Evolutionary conservation across 73 alveolate species (phyloP), one percentile per base, ranked within the genome.

Genomic region (Strombidium stylifer): DNA sequence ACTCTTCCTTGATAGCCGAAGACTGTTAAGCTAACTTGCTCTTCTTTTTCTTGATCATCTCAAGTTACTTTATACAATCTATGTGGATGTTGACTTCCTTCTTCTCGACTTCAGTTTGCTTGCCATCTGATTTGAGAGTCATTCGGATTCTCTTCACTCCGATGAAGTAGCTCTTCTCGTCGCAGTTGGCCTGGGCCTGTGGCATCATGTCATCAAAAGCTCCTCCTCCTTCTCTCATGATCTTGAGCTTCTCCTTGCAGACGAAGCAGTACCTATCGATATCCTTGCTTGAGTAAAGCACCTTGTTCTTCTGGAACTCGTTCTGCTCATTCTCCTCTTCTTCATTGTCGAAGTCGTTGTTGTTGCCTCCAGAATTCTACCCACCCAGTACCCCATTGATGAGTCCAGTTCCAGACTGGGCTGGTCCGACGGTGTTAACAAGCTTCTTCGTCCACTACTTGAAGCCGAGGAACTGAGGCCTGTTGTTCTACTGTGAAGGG

Each of bases 11-110:
- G n/a, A n/a, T n/a, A n/a, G n/a, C n/a, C n/a, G n/a, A n/a, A n/a
- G n/a, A n/a, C n/a, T n/a, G n/a, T n/a, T n/a, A n/a, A n/a, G n/a
- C n/a, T n/a, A n/a, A n/a, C n/a, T n/a, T n/a, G n/a, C n/a, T n/a
- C n/a, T n/a, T n/a, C n/a, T n/a, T n/a, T n/a, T n/a, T n/a, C n/a
- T n/a, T n/a, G n/a, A n/a, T n/a, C n/a, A n/a, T n/a, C 42, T 60
- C 75, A 26, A 60, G 16, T 41, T 60, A 42, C 50, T 60, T 60
- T 15, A 60, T 19, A 49, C 75, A 60, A 41, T 60, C 59, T 41
- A 49, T 2, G 32, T 60, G 75, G 45, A 60, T 60, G 44, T 25
- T 15, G 6, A 60, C 27, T 7, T 19, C 41, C 49, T 42, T 14
- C 14, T 6, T 6, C 14, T 4, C 4, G 20, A 5, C 20, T 42